These are phyloP conservation scores for Fusarium stilboides DNA, from an alignment of 2,329 filamentous ascomycete species.

Conservation along the genomic window DNA sequence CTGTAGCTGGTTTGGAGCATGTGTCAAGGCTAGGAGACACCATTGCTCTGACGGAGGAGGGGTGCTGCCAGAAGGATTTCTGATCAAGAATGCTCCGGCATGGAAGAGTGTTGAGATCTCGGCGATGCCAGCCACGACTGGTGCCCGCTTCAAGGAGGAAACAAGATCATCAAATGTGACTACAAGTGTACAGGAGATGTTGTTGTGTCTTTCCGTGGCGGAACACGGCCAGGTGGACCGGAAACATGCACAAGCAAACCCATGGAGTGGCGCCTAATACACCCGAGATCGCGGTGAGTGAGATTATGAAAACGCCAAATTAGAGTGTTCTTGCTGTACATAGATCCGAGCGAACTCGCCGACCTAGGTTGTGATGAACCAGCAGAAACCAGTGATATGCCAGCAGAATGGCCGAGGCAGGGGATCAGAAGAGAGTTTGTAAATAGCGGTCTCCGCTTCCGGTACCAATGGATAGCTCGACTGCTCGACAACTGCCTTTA, in stretches of 20 bases:
- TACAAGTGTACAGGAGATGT: constrained; percentile 26
- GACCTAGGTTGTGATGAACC: constrained; percentile 16
- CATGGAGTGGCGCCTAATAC: constrained; percentile 35
- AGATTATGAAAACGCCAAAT: constrained; percentile 25
- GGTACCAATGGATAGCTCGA: not conserved
- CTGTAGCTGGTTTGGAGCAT: constrained; percentile 23
- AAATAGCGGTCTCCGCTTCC: constrained; percentile 34
- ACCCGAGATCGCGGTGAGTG: constrained; percentile 49
- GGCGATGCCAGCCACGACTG: constrained; percentile 33
- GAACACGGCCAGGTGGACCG: constrained; percentile 45
- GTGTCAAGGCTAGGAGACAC: constrained; percentile 13
- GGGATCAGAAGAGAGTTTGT: not conserved
- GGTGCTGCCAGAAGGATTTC: constrained; percentile 26
- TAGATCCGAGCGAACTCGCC: constrained; percentile 15
- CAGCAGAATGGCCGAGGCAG: constrained; percentile 2
- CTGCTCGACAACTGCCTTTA: not conserved
- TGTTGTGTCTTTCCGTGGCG: constrained; percentile 26
- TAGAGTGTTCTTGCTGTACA: constrained; percentile 3
- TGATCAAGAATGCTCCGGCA: not conserved
- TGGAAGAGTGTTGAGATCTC: constrained; percentile 10
- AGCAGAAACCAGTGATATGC: constrained; percentile 9
- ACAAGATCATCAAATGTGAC: constrained; percentile 48
- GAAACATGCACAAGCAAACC: constrained; percentile 28
- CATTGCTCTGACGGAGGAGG: constrained; percentile 36
- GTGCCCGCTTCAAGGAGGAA: constrained; percentile 45